These are phyloP conservation scores for Fusarium musae DNA, from an alignment of 2,329 filamentous ascomycete genomes.

Conservation along the genomic window DNA sequence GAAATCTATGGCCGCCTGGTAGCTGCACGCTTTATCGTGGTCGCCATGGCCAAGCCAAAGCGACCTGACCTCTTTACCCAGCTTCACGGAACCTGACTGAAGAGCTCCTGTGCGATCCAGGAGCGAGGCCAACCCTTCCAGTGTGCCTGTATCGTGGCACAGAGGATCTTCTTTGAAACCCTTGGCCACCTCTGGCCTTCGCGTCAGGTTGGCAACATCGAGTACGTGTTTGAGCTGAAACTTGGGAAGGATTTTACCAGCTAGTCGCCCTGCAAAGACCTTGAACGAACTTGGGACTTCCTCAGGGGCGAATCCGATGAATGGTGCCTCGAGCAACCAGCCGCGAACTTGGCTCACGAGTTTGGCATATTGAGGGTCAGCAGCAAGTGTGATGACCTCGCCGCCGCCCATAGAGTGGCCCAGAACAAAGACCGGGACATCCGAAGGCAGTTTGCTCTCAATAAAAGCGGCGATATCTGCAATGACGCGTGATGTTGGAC, in stretches of 20 bases:
- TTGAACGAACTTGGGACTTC: slow-evolving; percentile 72
- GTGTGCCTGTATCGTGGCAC: slow-evolving; percentile 84
- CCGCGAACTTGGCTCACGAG: slow-evolving; percentile 73
- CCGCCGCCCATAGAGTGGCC: slow-evolving; percentile 94
- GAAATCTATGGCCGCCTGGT: slow-evolving; percentile 71
- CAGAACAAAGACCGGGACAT: slow-evolving; percentile 80
- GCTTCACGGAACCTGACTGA: slow-evolving; percentile 62
- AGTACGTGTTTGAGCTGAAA: slow-evolving; percentile 75
- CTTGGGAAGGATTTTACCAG: slow-evolving; percentile 73
- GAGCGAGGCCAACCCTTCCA: slow-evolving; percentile 82
- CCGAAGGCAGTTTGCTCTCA: slow-evolving; percentile 63
- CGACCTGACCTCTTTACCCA: slow-evolving; percentile 66
- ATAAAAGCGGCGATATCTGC: slow-evolving; percentile 84
- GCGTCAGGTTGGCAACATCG: slow-evolving; percentile 70
- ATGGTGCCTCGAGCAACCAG: slow-evolving; percentile 81
- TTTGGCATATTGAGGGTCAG: slow-evolving; percentile 61
- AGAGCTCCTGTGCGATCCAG: slow-evolving; percentile 77
- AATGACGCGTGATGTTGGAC: slow-evolving; percentile 77
- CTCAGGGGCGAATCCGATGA: slow-evolving; percentile 76
- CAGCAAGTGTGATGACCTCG: slow-evolving; percentile 73
- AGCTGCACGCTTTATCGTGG: slow-evolving; percentile 76
- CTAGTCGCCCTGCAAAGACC: slow-evolving; percentile 74
- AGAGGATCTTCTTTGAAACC: slow-evolving; percentile 73
- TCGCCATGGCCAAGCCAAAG: slow-evolving; percentile 83
- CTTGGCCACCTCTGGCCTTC: slow-evolving; percentile 72